phyloP scores from a whole-genome alignment of 176 grass and related monocot species.

The Tillandsia leiboldiana region DNA sequence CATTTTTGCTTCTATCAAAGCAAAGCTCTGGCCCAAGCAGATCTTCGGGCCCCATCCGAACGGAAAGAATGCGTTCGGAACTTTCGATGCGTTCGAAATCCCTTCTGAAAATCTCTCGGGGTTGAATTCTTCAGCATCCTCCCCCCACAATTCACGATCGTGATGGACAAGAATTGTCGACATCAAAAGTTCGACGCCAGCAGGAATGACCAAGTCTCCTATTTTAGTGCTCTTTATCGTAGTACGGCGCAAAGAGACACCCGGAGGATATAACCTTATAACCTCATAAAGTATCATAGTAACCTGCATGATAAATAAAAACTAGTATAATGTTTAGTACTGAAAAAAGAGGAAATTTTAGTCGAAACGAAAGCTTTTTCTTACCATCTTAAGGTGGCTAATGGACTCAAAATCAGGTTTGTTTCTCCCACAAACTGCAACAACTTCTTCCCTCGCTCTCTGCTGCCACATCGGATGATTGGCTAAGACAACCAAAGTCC shows the following conservation, averaged over 20 bases:
- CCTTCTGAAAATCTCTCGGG: no score
- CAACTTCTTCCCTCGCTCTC: slow-evolving; percentile 55
- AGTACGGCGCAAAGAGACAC: slow-evolving; percentile 6
- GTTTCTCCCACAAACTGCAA: slow-evolving; percentile 30
- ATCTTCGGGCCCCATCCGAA: no score
- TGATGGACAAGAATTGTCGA: no score
- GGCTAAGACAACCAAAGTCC: slow-evolving; percentile 39
- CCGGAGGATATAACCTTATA: slow-evolving; percentile 59
- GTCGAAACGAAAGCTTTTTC: background rate
- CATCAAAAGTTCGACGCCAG: no score
- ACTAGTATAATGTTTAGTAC: background rate
- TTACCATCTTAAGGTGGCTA: slow-evolving; percentile 48
- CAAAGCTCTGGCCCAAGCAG: no score
- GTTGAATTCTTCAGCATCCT: no score
- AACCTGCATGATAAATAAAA: slow-evolving; percentile 21
- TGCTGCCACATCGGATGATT: slow-evolving; percentile 57
- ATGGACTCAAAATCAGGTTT: slow-evolving; percentile 37
- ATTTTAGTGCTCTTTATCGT: slow-evolving; percentile 24
- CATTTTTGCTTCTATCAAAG: no score
- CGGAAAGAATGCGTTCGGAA: no score
- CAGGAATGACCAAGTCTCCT: no score
- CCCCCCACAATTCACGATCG: no score
- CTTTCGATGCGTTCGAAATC: no score
- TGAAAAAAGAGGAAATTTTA: background rate
- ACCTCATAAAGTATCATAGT: slow-evolving; percentile 77